Evolutionary conservation across 164 flowering plant genomes (phyloP).

Genomic region (Buxus sempervirens): DNA sequence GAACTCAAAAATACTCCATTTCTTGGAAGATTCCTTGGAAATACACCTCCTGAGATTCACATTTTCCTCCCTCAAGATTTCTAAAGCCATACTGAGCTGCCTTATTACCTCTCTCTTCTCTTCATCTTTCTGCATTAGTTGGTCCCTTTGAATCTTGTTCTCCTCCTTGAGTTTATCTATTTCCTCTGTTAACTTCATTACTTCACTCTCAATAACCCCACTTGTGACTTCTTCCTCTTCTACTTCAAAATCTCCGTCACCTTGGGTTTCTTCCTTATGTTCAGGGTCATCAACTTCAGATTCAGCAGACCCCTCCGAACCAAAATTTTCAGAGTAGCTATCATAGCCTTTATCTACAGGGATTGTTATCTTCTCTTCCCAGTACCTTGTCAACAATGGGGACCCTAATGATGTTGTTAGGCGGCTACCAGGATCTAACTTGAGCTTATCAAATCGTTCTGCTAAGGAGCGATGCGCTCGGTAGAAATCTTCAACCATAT

Average conservation of each 20-base stretch:
- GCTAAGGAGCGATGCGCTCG: constrained; percentile 77
- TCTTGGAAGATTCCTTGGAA: constrained; percentile 30
- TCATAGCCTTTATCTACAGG: constrained; percentile 21
- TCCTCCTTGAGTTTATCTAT: constrained; percentile 50
- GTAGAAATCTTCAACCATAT: constrained; percentile 87
- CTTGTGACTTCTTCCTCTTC: constrained; percentile 23
- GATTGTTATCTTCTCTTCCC: constrained; percentile 22
- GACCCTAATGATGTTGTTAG: constrained; percentile 33
- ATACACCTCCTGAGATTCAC: constrained; percentile 31
- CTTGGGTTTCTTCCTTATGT: constrained; percentile 30
- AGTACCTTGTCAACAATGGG: constrained; percentile 32
- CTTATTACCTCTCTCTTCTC: constrained; percentile 88
- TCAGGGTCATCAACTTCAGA: constrained; percentile 69
- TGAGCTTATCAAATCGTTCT: constrained; percentile 68
- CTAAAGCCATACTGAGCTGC: constrained; percentile 65
- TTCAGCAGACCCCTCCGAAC: constrained; percentile 37
- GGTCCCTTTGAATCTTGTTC: constrained; percentile 42
- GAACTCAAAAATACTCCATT: constrained; percentile 30
- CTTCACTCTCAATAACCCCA: constrained; percentile 21
- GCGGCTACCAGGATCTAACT: constrained; percentile 42
- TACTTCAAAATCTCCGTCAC: background rate
- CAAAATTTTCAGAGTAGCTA: constrained; percentile 38
- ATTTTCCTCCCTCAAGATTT: constrained; percentile 64
- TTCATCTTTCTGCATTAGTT: constrained; percentile 63
- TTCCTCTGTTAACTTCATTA: constrained; percentile 54